Evolutionary conservation across 805 yeast species (phyloP), one percentile per base, ranked within the genome.

Genomic region (Candida krabiensis): DNA sequence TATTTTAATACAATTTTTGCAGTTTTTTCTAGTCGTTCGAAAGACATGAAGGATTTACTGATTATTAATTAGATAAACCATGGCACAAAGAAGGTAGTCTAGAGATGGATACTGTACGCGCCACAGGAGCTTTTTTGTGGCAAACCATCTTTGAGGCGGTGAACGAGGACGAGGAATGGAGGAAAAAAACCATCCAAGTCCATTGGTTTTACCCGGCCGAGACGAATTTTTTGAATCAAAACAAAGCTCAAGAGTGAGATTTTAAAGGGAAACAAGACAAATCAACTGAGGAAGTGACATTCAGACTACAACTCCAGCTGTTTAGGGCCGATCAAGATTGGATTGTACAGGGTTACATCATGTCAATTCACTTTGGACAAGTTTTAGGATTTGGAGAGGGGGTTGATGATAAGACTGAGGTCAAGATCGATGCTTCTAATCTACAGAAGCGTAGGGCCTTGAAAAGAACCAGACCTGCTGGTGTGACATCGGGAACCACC

Each of bases 291-390:
- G 33, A 31, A 31, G n/a, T n/a, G n/a, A n/a, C n/a, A n/a, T 9
- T 13, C 8, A 12, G 33, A 30, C 18, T 16, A 26, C 7, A 26
- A 12, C 29, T 26, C 14, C 29, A 16, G 14, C n/a, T n/a, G 7
- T 26, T 16, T n/a, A 16, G 25, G 25, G 25, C 12, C 11, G 25
- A 22, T n/a, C n/a, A n/a, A n/a, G n/a, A n/a, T n/a, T n/a, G n/a
- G n/a, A n/a, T n/a, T n/a, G n/a, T n/a, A 19, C 24, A 21, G 11
- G 24, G 24, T 21, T 11, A 11, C 25, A 35, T 1, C 9, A 58
- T 58, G 63, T 56, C 62, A 3, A 47, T 52, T 19, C 56, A 54
- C 19, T 54, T 55, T 33, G 56, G 61, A 7, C 55, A 56, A 40
- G 59, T 53, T 12, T 41, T 57, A 13, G 60, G 59, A 11, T 41